Conservation (phyloP, 495 filamentous ascomycete species). For the Penicillium herquei region DNA sequence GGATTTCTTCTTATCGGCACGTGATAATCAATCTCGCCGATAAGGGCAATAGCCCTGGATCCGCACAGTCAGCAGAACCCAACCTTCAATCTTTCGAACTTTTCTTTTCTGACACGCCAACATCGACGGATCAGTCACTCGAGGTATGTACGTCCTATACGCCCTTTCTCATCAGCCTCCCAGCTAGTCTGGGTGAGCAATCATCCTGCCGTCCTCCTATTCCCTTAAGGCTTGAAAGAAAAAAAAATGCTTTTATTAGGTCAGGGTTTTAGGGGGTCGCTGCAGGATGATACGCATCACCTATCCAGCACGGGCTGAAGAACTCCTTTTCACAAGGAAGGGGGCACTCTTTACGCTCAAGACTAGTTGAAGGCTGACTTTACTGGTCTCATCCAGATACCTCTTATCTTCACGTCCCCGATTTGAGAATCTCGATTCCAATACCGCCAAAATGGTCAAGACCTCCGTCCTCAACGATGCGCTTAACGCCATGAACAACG, state of each 20-base stretch:
- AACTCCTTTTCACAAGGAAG: conserved; percentile 71
- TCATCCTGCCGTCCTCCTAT: conserved; percentile 25
- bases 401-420: conserved; percentile 61
- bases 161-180: conserved; percentile 35
- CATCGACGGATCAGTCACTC: conserved; percentile 30
- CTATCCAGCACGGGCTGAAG: conserved; percentile 81
- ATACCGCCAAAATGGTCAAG: conserved; percentile 87
- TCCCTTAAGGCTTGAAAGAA: neutral
- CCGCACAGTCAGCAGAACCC: conserved; percentile 31
- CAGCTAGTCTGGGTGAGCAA: conserved; percentile 53
- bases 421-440: conserved; percentile 84
- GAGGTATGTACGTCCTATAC: conserved; percentile 45
- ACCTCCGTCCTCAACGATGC: conserved; percentile 99
- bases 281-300: conserved; percentile 68
- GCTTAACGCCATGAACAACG: conserved; percentile 99
- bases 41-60: conserved; percentile 21
- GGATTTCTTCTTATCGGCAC: too few relatives aligned
- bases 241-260: neutral
- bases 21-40: conserved; percentile 34
- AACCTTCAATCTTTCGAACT: conserved; percentile 4
- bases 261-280: neutral
- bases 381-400: conserved; percentile 61
- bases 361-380: conserved; percentile 81
- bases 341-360: conserved; percentile 93
- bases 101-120: conserved; percentile 27